Conservation (phyloP, 2,329 filamentous ascomycete genomes). For the Botrytis pseudocinerea region DNA sequence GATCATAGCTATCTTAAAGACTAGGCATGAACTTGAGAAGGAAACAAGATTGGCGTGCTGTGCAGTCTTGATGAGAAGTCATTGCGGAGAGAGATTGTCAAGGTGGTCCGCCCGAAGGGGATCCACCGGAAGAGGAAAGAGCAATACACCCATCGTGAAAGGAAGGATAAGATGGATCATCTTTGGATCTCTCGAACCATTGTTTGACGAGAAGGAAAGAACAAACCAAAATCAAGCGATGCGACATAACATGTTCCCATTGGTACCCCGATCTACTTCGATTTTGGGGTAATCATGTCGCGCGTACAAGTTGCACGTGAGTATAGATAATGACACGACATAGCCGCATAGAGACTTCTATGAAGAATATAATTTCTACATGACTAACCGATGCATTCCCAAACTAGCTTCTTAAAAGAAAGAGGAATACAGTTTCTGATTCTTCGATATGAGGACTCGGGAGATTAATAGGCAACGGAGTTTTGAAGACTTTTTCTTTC, state of each 20-base stretch:
- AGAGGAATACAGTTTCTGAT: background rate
- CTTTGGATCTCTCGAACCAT: background rate
- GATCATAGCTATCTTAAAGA: constrained; percentile 32
- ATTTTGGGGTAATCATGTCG: background rate
- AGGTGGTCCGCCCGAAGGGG: background rate
- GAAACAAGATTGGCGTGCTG: background rate
- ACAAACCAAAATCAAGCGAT: background rate
- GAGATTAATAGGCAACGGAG: background rate
- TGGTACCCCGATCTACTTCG: background rate
- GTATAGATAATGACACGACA: background rate
- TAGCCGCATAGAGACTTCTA: background rate
- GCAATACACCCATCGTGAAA: background rate
- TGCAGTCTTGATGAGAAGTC: background rate
- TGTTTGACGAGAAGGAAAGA: background rate
- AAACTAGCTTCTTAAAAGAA: too few relatives aligned
- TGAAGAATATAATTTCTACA: background rate
- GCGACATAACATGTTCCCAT: background rate
- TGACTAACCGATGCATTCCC: background rate
- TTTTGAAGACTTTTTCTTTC: too few relatives aligned
- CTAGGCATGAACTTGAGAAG: background rate
- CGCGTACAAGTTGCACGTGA: too few relatives aligned
- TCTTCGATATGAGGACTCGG: background rate
- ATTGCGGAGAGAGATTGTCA: background rate
- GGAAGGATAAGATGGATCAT: background rate
- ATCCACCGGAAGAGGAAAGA: constrained; percentile 4